Base-by-base conservation (phyloP, 106 monocot genomes). In the Apostasia ramifera region DNA sequence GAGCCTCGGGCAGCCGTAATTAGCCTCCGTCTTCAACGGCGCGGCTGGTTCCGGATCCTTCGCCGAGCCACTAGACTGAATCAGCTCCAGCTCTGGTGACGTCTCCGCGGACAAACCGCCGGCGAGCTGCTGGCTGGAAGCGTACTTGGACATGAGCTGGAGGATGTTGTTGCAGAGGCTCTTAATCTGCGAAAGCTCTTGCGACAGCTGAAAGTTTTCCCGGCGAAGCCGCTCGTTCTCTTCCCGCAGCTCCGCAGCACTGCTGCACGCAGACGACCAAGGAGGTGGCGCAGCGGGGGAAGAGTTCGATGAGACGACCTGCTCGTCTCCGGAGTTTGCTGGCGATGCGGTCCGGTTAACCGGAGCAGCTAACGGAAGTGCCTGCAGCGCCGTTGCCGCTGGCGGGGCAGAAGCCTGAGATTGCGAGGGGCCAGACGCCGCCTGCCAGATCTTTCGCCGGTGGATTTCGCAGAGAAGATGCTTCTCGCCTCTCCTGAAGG, bases 171-270 rank as follows among this genome's bases (percentile, higher is more conserved):
- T 73, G 73, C 84, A 91, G 66, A 91, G 77, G 51, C 65, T 68
- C 78, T 82, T 82, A 66, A 91, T 80, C 71, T 87, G 80, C 6
- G 71, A 63, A 39, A 91, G 67, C 74, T 91, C 91, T n/a, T 75
- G 67, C 8, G 53, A 76, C 26, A 91, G 77, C 70, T 63, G 70
- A 38, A 59, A 51, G 80, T 91, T 91, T 73, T 91, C 87, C 73
- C 63, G 77, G 47, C 82, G 59, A 44, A 91, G 71, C 52, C 84
- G 66, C 39, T 85, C 82, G 80, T 91, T 91, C 76, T 91, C 91
- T 38, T 78, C 87, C 39, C 49, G 11, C 69, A 84, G 78, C 37
- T 91, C 86, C 57, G 66, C 44, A 57, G 63, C 51, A 38, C 67
- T 65, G 66, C 77, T 59, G 26, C 62, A 40, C 3, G 50, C 57